phyloP scores from a whole-genome alignment of 371 early-diverging fungal genomes.

The Circinella umbellata region DNA sequence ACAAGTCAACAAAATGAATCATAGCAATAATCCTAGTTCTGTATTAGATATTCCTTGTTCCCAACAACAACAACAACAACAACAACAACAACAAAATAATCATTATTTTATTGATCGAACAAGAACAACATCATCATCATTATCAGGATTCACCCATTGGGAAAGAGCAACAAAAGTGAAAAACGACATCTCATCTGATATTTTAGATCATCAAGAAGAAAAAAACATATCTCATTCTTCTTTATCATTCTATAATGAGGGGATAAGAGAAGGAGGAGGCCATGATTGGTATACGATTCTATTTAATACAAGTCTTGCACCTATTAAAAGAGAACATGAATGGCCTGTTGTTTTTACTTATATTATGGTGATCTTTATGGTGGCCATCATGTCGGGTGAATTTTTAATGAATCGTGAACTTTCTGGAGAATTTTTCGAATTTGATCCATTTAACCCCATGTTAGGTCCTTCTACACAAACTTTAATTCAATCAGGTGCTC shows the following conservation, averaged over 20 bases:
- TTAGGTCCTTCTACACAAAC: slow-evolving; percentile 33
- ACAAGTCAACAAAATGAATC: not conserved
- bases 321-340: slow-evolving; percentile 3
- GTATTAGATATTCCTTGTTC: slow-evolving; percentile 4
- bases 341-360: slow-evolving; percentile 28
- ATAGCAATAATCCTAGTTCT: not conserved
- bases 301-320: slow-evolving; percentile 13
- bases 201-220: not conserved
- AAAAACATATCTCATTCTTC: not conserved
- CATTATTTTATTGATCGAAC: not conserved
- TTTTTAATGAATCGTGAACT: slow-evolving; percentile 24
- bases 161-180: not conserved
- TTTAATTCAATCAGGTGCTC: slow-evolving; percentile 49
- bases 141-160: not conserved
- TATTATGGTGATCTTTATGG: slow-evolving; percentile 12
- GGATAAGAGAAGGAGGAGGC: not conserved
- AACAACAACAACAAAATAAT: not conserved
- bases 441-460: slow-evolving; percentile 31
- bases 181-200: not conserved
- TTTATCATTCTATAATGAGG: too few species aligned
- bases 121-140: not conserved
- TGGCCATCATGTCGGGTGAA: slow-evolving; percentile 28
- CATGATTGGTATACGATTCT: not conserved
- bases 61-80: slow-evolving; percentile 9
- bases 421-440: slow-evolving; percentile 26